Base-by-base conservation (phyloP, 2,329 filamentous ascomycete genomes). In the Leptoxyphium fumago region DNA sequence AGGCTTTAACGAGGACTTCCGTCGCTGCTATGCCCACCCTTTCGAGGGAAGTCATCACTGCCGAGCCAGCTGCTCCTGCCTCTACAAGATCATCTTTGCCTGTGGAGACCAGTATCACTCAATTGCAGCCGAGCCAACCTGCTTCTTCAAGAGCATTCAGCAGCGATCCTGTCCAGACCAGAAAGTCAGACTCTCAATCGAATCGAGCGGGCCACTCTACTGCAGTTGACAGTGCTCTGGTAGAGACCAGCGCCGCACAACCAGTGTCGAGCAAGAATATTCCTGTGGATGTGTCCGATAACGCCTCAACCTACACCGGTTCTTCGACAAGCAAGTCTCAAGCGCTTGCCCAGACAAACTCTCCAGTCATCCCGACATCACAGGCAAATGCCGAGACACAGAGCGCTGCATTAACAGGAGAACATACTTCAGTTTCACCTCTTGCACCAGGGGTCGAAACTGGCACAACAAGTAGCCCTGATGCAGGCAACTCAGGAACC, bases 1-100 rank as follows among this genome's bases (percentile, higher is more conserved):
- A 41, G 6, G 48, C 46, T 15, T 39, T 50, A 18, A 3, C 14
- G 10, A 17, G 11, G 14, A 40, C 38, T 18, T 17, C 14, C 13
- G 21, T 18, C 38, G 21, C 21, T 14, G 38, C 38, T 15, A 14
- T 13, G 14, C 38, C 38, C 14, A 40, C 38, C 3, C 13, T 17
- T 5, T 28, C 38, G 11, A 28, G 13, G 13, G 11, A 5, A 10
- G 5, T 15, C 17, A 5, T 18, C 11, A 40, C 38, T 14, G 7
- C 13, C 5, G 21, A 17, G 6, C 38, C 38, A 5, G 38, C 38
- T 21, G 38, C 38, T 18, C 38, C 38, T 11, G 38, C 38, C 18
- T 18, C 21, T 13, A 36, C 32, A 36, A 36, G 11, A 13, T 36
- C 32, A 9, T 40, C 38, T 11, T 11, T 18, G 10, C 14, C 38